Evolutionary conservation across 768 basidiomycete species (phyloP).

Genomic region (Cystofilobasidium bisporidii): DNA sequence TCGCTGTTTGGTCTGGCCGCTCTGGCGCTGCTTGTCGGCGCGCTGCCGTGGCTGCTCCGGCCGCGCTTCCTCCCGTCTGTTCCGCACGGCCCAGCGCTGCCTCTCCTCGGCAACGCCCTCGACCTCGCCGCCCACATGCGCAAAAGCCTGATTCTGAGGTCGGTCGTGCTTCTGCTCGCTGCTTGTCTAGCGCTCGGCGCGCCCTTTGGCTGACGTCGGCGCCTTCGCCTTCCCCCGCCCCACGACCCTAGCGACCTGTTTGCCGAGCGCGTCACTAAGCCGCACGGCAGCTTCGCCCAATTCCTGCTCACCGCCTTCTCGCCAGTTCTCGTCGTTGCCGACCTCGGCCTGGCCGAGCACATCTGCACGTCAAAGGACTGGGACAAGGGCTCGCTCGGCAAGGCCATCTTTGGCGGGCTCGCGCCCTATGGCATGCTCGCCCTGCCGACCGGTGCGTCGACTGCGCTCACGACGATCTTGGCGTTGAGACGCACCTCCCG

Average conservation of each 20-base stretch:
- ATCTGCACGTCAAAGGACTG: not conserved
- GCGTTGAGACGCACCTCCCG: not conserved
- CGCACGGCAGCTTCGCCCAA: slow-evolving; percentile 4
- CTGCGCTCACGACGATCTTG: too few species aligned
- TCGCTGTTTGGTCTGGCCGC: too few species aligned
- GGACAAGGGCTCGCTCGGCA: not conserved
- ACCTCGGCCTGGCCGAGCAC: slow-evolving; percentile 3
- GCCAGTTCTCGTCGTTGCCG: slow-evolving; percentile 9
- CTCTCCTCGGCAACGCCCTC: slow-evolving; percentile 12
- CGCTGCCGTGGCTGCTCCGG: not conserved
- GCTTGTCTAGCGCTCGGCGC: not conserved
- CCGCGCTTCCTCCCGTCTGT: not conserved
- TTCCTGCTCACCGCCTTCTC: slow-evolving; percentile 2
- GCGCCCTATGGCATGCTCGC: slow-evolving; percentile 16
- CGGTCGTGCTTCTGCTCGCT: too few species aligned
- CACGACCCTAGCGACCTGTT: slow-evolving; percentile 5
- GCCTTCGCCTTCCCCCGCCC: not conserved
- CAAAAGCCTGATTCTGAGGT: slow-evolving; percentile 6
- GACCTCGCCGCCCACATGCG: slow-evolving; percentile 5
- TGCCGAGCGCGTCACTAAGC: not conserved
- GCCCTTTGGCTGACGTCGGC: not conserved
- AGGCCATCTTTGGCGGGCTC: slow-evolving; percentile 4
- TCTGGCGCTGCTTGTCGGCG: not conserved
- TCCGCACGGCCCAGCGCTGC: not conserved
- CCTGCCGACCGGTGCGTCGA: slow-evolving; percentile 6